These are phyloP conservation scores for Scopulariopsis brevicaulis DNA, from an alignment of 2,329 filamentous ascomycete genomes.

Conservation along the genomic window DNA sequence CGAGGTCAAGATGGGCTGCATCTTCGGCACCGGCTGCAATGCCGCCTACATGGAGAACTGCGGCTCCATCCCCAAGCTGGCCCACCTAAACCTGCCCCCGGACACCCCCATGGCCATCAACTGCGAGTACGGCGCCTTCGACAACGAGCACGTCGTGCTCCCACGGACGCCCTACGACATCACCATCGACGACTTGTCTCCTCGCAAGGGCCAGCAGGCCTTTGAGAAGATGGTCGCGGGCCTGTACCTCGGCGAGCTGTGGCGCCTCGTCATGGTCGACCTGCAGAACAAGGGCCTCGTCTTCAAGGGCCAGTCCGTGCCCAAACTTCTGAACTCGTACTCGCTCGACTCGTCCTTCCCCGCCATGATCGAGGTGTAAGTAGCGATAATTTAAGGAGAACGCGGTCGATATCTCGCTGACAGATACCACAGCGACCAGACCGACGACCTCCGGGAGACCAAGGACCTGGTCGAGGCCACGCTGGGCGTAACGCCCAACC, in stretches of 20 bases:
- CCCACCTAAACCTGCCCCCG: conserved; percentile 76
- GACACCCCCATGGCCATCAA: conserved; percentile 89
- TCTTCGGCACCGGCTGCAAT: conserved; percentile 97
- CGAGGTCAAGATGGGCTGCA: conserved; percentile 89
- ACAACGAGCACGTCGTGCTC: conserved; percentile 83
- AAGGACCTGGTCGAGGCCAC: conserved; percentile 68
- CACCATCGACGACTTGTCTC: conserved; percentile 81
- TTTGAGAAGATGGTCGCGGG: conserved; percentile 99
- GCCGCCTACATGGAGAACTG: conserved; percentile 95
- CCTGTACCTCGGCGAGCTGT: conserved; percentile 88
- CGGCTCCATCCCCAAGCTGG: conserved; percentile 86
- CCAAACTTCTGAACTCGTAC: conserved; percentile 74
- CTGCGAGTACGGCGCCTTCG: conserved; percentile 95
- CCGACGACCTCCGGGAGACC: conserved; percentile 89
- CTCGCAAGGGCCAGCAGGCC: conserved; percentile 83
- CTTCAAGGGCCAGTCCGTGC: conserved; percentile 75
- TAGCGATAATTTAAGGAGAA: background rate
- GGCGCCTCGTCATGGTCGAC: conserved; percentile 78
- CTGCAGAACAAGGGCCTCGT: conserved; percentile 71
- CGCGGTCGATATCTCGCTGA: background rate
- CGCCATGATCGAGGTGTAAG: conserved; percentile 78
- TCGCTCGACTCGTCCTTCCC: conserved; percentile 88
- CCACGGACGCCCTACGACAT: conserved; percentile 78
- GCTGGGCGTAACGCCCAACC: conserved; percentile 59
- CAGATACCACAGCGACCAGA: conserved; percentile 57